Evolutionary conservation across 2,329 filamentous ascomycete species (phyloP).

Genomic region (Talaromyces sp.): DNA sequence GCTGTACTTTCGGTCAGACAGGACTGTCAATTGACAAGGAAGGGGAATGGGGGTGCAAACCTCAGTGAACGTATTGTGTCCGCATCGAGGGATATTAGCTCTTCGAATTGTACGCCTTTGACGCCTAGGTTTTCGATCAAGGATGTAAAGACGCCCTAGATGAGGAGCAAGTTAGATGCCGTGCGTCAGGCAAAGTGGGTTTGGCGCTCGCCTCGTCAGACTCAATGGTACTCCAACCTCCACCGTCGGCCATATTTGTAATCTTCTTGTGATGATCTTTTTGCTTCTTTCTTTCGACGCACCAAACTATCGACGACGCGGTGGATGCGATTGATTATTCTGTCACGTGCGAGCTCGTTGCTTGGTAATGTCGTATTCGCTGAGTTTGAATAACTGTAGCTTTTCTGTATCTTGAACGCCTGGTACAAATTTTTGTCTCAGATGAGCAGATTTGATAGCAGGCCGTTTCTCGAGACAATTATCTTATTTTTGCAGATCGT

Average conservation of each 20-base stretch:
- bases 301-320: background rate
- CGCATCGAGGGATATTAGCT: slow-evolving; percentile 83
- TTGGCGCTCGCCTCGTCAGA: slow-evolving; percentile 73
- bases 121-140: slow-evolving; percentile 90
- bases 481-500: background rate
- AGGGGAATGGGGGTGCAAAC: slow-evolving; percentile 24
- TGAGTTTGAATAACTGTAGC: background rate
- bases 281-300: background rate
- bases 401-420: background rate
- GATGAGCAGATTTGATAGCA: background rate
- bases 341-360: slow-evolving; percentile 1
- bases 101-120: slow-evolving; percentile 92
- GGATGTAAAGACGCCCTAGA: slow-evolving; percentile 90
- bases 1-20: slow-evolving; percentile 38
- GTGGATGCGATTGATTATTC: background rate
- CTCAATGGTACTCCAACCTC: slow-evolving; percentile 95
- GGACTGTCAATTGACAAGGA: background rate
- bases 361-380: background rate
- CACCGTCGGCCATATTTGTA: slow-evolving; percentile 52
- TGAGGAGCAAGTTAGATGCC: background rate
- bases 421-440: background rate
- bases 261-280: background rate
- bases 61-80: slow-evolving; percentile 49
- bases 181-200: background rate
- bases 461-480: background rate